A percentile compares a stretch with the other conserved stretches of the same genome.
phyloP scores from a whole-genome alignment of 1,284 basidiomycete species.

The Apiotrichum montevideense region DNA sequence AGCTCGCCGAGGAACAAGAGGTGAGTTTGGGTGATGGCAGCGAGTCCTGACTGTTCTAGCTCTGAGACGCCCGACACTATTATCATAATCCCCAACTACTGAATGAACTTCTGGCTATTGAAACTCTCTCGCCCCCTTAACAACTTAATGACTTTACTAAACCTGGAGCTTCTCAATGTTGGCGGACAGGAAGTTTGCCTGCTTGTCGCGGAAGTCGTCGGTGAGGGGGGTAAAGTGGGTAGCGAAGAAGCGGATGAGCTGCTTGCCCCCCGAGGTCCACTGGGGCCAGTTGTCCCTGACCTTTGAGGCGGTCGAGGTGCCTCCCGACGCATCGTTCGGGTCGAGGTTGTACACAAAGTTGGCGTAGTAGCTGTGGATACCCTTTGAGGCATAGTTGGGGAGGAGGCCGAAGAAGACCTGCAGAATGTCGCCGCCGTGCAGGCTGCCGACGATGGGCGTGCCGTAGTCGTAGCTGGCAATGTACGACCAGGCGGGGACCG shows the following conservation, averaged over 20 bases:
- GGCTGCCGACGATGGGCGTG: slow-evolving; percentile 15
- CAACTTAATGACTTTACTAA: neutral
- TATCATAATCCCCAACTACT: too few relatives aligned
- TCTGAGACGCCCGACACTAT: too few relatives aligned
- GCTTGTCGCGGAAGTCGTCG: slow-evolving; percentile 10
- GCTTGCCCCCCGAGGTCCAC: neutral
- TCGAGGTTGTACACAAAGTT: slow-evolving; percentile 22
- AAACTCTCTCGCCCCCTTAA: too few relatives aligned
- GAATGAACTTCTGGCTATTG: too few relatives aligned
- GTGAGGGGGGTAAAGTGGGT: slow-evolving; percentile 1
- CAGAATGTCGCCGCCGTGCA: slow-evolving; percentile 13
- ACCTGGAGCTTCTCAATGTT: neutral
- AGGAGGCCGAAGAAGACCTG: slow-evolving; percentile 19
- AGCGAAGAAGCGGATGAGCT: slow-evolving; percentile 11
- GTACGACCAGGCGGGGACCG: slow-evolving; percentile 18
- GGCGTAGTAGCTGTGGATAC: slow-evolving; percentile 16
- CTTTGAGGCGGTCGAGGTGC: slow-evolving; percentile 2
- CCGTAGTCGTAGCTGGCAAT: slow-evolving; percentile 14
- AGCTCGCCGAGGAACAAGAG: too few relatives aligned
- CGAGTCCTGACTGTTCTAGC: too few relatives aligned
- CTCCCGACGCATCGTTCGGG: slow-evolving; percentile 14
- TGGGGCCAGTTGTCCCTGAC: slow-evolving; percentile 11
- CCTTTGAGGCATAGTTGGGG: slow-evolving; percentile 12
- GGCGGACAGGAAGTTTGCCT: neutral
- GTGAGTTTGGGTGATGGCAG: too few relatives aligned